Evolutionary conservation across 257 asterid species (phyloP), one percentile per base, ranked within the genome.

Genomic region (Ajuga chamaepitys): DNA sequence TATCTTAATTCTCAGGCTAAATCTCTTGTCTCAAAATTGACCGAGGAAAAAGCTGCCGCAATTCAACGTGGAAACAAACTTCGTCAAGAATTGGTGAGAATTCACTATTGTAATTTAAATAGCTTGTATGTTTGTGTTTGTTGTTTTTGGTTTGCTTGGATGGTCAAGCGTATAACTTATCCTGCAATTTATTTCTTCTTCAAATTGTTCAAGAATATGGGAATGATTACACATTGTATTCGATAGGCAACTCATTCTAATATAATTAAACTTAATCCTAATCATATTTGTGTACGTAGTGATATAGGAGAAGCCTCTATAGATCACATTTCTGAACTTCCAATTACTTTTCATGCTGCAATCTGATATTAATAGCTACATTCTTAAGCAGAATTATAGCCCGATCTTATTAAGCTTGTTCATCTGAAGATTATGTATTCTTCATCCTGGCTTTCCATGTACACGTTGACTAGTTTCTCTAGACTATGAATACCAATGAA

Each of bases 51-150:
- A 75, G 66, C 78, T 48, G 80, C 81, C 63, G 95, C 95, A 34
- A 38, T 76, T 76, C 92, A 85, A 54, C 88, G 71, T 28, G 73
- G 72, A 25, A 83, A 62, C 74, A 87, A 74, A 68, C 87, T 89
- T 76, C 92, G 85, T 60, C 88, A 78, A 70, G 97, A 90, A 69
- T 40, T 87, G 95, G 95, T 90, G 66, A 62, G 88, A 55, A 53
- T 54, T 9, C 32, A 67, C 4, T 24, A 61, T 37, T 50, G 56
- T 11, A 50, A 65, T 44, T 18, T n/a, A n/a, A n/a, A n/a, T n/a
- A n/a, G n/a, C 44, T 41, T 16, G 17, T 25, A 8, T 40, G n/a
- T 22, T 52, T 26, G 35, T 58, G 32, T 46, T 44, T 26, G 13
- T 25, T 44, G 26, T 12, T 38, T 30, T 28, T 42, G 35, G 47